Conservation (phyloP, 192 early-diverging fungal species). For the Rhizophlyctis rosea region DNA sequence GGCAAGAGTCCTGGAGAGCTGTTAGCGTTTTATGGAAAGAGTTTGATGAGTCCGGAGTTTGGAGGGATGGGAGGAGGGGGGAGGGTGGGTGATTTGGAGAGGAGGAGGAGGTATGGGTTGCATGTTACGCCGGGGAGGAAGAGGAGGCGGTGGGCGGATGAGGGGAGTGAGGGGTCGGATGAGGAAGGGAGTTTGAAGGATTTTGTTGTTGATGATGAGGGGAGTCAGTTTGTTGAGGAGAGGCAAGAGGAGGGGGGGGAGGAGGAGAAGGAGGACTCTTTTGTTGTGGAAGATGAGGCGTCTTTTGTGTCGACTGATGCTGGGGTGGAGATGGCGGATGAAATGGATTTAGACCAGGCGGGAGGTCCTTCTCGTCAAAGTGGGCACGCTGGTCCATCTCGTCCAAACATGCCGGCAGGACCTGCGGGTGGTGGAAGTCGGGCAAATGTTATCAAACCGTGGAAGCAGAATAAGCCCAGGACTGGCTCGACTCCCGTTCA, state of each 20-base stretch:
- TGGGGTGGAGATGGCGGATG: too few species aligned
- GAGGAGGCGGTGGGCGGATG: conserved; percentile 2
- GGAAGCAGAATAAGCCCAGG: too few species aligned
- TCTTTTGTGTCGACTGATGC: too few species aligned
- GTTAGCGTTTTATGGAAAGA: conserved; percentile 24
- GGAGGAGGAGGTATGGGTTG: conserved; percentile 10
- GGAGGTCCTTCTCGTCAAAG: too few species aligned
- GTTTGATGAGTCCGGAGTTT: conserved; percentile 21
- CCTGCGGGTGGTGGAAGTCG: too few species aligned
- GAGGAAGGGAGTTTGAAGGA: conserved; percentile 24
- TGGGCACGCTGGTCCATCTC: too few species aligned
- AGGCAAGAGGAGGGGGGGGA: conserved; percentile 8
- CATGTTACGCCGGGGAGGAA: not conserved
- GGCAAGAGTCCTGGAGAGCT: conserved; percentile 9
- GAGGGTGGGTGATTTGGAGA: conserved; percentile 18
- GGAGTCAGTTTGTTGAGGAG: conserved; percentile 15
- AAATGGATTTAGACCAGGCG: too few species aligned
- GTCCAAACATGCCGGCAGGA: too few species aligned
- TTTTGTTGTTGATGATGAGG: conserved; percentile 47
- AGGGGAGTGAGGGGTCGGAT: conserved; percentile 4
- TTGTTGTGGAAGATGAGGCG: too few species aligned
- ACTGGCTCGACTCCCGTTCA: too few species aligned
- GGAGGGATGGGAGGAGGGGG: conserved; percentile 24
- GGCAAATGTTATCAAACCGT: too few species aligned
- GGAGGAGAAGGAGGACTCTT: not conserved